phyloP scores from a whole-genome alignment of 208 protist species.

The Phytomonas francai region DNA sequence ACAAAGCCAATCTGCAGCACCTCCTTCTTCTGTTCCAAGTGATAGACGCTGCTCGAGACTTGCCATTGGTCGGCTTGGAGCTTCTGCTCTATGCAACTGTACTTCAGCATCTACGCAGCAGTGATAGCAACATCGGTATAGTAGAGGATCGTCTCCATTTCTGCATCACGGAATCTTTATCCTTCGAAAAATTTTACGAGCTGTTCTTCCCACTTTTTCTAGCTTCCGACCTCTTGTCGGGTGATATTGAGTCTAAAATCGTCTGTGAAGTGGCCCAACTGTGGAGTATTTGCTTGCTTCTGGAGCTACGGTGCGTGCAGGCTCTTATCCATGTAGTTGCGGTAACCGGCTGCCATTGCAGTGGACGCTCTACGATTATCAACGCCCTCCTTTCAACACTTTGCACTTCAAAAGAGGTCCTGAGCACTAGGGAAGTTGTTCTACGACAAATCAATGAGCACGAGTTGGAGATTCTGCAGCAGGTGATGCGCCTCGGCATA shows the following conservation, averaged over 20 bases:
- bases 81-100: slow-evolving; percentile 27
- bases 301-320: background rate
- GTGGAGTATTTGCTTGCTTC: too few species aligned
- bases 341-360: slow-evolving; percentile 21
- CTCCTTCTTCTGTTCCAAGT: slow-evolving; percentile 26
- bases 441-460: slow-evolving; percentile 17
- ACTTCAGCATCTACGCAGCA: slow-evolving; percentile 11
- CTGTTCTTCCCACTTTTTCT: slow-evolving; percentile 22
- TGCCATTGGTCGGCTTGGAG: slow-evolving; percentile 33
- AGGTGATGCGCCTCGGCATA: slow-evolving; percentile 21
- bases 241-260: background rate
- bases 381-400: slow-evolving; percentile 9
- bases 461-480: slow-evolving; percentile 23
- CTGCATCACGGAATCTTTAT: background rate
- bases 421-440: slow-evolving; percentile 11
- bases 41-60: background rate
- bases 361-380: slow-evolving; percentile 26
- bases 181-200: slow-evolving; percentile 27
- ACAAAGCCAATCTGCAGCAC: slow-evolving; percentile 21
- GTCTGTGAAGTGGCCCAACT: too few species aligned
- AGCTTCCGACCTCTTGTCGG: slow-evolving; percentile 18
- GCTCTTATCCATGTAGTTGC: slow-evolving; percentile 11
- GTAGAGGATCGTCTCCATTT: too few species aligned
- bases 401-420: background rate
- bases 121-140: too few species aligned